These are phyloP conservation scores for Tilletiaria anomala DNA, from an alignment of 1,284 basidiomycete species.

Conservation along the genomic window DNA sequence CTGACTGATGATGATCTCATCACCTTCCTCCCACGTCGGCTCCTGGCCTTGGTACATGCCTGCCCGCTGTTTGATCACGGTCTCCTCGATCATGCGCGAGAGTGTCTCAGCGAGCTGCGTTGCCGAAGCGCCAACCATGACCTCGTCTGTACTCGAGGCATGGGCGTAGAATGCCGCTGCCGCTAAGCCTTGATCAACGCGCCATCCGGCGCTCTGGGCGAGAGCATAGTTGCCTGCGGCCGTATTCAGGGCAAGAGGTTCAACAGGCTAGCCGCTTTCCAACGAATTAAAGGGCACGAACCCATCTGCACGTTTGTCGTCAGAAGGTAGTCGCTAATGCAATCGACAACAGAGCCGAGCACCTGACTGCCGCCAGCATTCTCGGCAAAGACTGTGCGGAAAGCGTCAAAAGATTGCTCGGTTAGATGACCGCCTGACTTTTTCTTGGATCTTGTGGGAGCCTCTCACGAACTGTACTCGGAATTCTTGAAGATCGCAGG, in stretches of 20 bases:
- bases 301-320: slow-evolving; percentile 60
- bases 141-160: slow-evolving; percentile 49
- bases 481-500: neutral
- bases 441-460: neutral
- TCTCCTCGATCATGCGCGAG: slow-evolving; percentile 11
- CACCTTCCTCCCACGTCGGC: slow-evolving; percentile 51
- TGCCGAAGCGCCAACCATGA: slow-evolving; percentile 49
- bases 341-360: slow-evolving; percentile 44
- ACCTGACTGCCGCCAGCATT: slow-evolving; percentile 64
- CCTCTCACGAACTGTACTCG: neutral
- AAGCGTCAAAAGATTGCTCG: neutral
- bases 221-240: slow-evolving; percentile 51
- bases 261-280: no score
- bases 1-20: slow-evolving; percentile 56
- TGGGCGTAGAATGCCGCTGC: slow-evolving; percentile 50
- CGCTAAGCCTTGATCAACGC: slow-evolving; percentile 47
- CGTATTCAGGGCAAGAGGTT: no score
- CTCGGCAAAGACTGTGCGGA: slow-evolving; percentile 49
- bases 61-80: slow-evolving; percentile 21
- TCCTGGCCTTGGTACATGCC: slow-evolving; percentile 47
- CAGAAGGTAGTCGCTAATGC: slow-evolving; percentile 53
- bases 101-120: slow-evolving; percentile 12
- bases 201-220: slow-evolving; percentile 46
- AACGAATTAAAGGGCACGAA: no score
- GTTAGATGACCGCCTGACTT: neutral